phyloP scores from a whole-genome alignment of 306 rosid genomes.

The Lotus japonicus region DNA sequence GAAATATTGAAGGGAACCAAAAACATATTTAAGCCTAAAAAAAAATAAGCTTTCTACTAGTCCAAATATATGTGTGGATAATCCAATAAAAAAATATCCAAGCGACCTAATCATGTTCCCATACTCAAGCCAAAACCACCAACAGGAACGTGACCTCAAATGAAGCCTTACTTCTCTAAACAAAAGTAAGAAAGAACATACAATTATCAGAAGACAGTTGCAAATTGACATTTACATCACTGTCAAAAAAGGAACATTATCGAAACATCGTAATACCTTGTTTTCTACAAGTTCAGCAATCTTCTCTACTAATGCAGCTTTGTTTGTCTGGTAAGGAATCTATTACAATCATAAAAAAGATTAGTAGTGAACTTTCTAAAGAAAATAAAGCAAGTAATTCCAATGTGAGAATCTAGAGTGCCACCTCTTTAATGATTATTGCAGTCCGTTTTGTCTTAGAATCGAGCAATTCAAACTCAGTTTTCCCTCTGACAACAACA shows the following conservation, averaged over 20 bases:
- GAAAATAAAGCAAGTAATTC: slow-evolving; percentile 7
- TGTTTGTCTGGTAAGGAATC: slow-evolving; percentile 95
- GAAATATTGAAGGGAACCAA: too few species aligned
- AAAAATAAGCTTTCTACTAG: background rate
- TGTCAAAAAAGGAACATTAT: background rate
- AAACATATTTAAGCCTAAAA: background rate
- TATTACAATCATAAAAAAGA: slow-evolving; percentile 33
- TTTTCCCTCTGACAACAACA: slow-evolving; percentile 80
- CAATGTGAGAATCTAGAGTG: slow-evolving; percentile 7
- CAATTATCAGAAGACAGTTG: background rate
- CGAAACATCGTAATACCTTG: slow-evolving; percentile 49
- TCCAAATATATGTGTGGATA: background rate
- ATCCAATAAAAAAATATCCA: background rate
- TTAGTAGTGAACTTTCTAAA: background rate
- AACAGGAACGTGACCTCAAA: background rate
- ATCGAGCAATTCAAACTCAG: slow-evolving; percentile 86
- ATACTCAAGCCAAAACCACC: background rate
- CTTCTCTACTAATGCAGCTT: slow-evolving; percentile 86
- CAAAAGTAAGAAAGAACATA: background rate
- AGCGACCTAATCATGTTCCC: background rate
- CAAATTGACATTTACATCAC: background rate
- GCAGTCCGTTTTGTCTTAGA: slow-evolving; percentile 70
- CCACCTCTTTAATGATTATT: slow-evolving; percentile 80
- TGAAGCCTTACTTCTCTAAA: background rate
- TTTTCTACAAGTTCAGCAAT: slow-evolving; percentile 92